A percentile compares a stretch with the other conserved stretches of the same genome.
These are phyloP conservation scores for Conidiobolus incongruus DNA, from an alignment of 371 early-diverging fungal species.

Conservation along the genomic window DNA sequence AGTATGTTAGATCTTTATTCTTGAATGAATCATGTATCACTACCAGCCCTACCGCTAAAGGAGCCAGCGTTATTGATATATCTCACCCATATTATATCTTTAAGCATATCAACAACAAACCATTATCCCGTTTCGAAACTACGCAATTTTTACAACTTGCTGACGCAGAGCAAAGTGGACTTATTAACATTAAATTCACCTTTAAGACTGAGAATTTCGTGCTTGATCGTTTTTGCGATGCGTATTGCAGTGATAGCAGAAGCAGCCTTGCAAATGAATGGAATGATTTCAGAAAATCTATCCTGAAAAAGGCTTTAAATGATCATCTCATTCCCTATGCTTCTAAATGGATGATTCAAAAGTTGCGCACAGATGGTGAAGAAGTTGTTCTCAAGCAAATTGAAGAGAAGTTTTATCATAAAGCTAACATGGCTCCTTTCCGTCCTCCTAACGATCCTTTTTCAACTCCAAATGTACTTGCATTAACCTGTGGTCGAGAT, in stretches of 20 bases:
- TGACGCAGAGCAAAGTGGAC: conserved; percentile 50
- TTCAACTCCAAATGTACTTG: conserved; percentile 71
- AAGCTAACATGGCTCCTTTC: conserved; percentile 20
- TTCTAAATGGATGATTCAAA: conserved; percentile 50
- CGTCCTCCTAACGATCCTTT: conserved; percentile 12
- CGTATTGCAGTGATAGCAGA: conserved; percentile 24
- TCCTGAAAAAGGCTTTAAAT: conserved; percentile 29
- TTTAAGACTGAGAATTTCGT: no score
- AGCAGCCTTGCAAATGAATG: conserved; percentile 45
- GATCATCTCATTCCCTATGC: conserved; percentile 46
- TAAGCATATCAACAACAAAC: conserved; percentile 68
- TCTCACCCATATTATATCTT: conserved; percentile 60
- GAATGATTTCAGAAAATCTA: conserved; percentile 52
- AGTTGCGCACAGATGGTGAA: conserved; percentile 42
- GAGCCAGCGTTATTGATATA: conserved; percentile 45
- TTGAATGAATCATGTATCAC: conserved; percentile 37
- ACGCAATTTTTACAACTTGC: conserved; percentile 54
- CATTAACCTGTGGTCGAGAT: conserved; percentile 60
- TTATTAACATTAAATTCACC: no score
- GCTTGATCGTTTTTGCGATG: no score
- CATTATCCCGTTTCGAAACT: conserved; percentile 35
- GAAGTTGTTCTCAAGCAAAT: conserved; percentile 41
- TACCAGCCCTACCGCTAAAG: conserved; percentile 67
- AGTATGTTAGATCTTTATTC: conserved; percentile 54
- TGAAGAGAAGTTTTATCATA: conserved; percentile 32